Base-by-base conservation (phyloP, 2,329 filamentous ascomycete species). In the Curvularia eragrostidis region DNA sequence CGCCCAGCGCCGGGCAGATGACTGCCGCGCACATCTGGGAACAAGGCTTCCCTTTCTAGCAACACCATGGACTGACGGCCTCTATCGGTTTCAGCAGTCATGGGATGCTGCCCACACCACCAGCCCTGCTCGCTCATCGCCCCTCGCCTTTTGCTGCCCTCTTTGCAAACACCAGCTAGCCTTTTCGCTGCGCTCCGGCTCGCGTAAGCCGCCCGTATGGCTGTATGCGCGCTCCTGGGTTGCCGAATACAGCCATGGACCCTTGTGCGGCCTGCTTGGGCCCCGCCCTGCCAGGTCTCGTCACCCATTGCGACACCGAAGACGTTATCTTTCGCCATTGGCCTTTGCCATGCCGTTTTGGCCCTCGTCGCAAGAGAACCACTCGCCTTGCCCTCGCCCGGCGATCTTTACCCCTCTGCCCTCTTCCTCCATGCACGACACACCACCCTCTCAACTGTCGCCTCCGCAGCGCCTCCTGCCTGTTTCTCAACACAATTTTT, bases 61-160 rank as follows among this genome's bases (percentile, higher is more conserved):
- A 56, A 54, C 49, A 63, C n/a, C n/a, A n/a, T n/a, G n/a, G n/a
- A n/a, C n/a, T n/a, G n/a, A n/a, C 57, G 61, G 47, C 62, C 53
- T 59, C 54, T 62, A 66, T 71, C 64, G 64, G 67, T 72, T 68
- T 70, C 69, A 68, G 60, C 65, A 65, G 68, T 74, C 71, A 72
- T 70, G 71, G 51, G 49, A 41, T 41, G n/a, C 50, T 50, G 36
- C 44, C 34, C 47, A 30, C 42, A 13, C 39, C 41, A 46, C 34
- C 47, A 38, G 41, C 38, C 19, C 10, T 24, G 10, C 19, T 13
- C 21, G 39, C 5, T 10, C 18, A 23, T 42, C 13, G 39, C 38
- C 38, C 32, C 34, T 26, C 21, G 8, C 41, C 42, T 21, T 44
- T 51, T 60, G 57, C 60, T 46, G 30, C 54, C 23, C 15, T 38